Evolutionary conservation across 768 basidiomycete species (phyloP).

Genomic region (Gloeopeniophorella convolvens): DNA sequence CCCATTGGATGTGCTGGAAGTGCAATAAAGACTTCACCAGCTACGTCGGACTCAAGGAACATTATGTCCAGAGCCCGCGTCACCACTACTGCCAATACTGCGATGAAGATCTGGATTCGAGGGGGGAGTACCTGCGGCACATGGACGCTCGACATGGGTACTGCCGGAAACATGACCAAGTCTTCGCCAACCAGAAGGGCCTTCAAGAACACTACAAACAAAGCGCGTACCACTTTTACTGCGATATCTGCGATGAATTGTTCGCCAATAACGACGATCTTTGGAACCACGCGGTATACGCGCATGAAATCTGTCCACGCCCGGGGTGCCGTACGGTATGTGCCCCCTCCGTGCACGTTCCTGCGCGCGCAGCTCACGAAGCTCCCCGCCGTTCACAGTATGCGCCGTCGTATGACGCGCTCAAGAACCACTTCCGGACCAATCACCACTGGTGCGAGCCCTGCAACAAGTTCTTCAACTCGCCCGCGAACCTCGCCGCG

Average conservation of each 20-base stretch:
- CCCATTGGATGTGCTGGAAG: not conserved
- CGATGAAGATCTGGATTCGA: not conserved
- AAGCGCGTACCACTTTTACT: slow-evolving; percentile 31
- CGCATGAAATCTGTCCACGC: too few species aligned
- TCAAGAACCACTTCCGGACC: slow-evolving; percentile 41
- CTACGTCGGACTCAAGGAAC: not conserved
- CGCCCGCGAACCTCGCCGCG: slow-evolving; percentile 32
- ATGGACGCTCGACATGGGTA: slow-evolving; percentile 5
- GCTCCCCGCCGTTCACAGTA: too few species aligned
- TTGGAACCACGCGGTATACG: too few species aligned
- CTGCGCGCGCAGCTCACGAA: too few species aligned
- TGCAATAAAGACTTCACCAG: slow-evolving; percentile 1
- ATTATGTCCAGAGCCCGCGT: not conserved
- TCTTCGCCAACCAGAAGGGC: too few species aligned
- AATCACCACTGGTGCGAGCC: slow-evolving; percentile 35
- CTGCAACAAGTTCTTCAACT: slow-evolving; percentile 40
- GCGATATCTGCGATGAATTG: slow-evolving; percentile 35
- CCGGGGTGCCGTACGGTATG: too few species aligned
- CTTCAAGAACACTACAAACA: not conserved
- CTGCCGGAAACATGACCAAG: not conserved
- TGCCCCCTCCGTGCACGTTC: too few species aligned
- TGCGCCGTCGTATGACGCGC: too few species aligned
- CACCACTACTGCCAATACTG: slow-evolving; percentile 4
- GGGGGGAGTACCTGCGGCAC: not conserved
- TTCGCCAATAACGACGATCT: too few species aligned